These are phyloP conservation scores for Sporothrix inflata DNA, from an alignment of 2,329 filamentous ascomycete species.

Conservation along the genomic window DNA sequence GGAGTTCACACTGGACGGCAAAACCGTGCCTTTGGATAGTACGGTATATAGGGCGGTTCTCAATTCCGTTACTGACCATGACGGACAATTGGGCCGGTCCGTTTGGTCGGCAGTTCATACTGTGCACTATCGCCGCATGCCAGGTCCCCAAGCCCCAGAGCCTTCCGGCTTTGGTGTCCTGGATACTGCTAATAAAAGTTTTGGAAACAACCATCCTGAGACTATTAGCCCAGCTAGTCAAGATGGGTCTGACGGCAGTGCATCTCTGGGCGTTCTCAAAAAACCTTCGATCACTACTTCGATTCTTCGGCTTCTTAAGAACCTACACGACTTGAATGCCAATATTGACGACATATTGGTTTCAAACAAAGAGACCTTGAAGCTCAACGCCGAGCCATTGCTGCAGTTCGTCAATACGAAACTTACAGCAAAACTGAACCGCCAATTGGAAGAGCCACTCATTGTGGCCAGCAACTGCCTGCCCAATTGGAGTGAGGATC, in stretches of 20 bases:
- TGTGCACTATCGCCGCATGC: slow-evolving; percentile 86
- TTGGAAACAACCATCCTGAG: neutral
- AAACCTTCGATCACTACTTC: slow-evolving; percentile 83
- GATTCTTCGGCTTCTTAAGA: slow-evolving; percentile 84
- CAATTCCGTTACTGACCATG: slow-evolving; percentile 53
- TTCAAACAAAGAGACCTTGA: slow-evolving; percentile 71
- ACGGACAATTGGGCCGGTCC: slow-evolving; percentile 72
- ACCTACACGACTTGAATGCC: slow-evolving; percentile 88
- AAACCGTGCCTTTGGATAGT: slow-evolving; percentile 84
- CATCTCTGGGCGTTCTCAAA: slow-evolving; percentile 75
- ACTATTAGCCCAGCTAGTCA: neutral
- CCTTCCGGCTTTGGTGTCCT: slow-evolving; percentile 61
- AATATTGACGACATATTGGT: slow-evolving; percentile 90
- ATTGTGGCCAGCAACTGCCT: slow-evolving; percentile 97
- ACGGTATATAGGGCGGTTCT: slow-evolving; percentile 96
- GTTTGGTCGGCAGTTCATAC: slow-evolving; percentile 91
- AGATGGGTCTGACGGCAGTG: neutral
- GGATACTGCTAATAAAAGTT: slow-evolving; percentile 52
- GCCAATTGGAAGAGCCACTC: slow-evolving; percentile 92
- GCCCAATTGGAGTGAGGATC: slow-evolving; percentile 92
- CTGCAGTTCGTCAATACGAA: slow-evolving; percentile 99
- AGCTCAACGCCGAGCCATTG: slow-evolving; percentile 77
- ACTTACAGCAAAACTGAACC: slow-evolving; percentile 94
- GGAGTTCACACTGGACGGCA: slow-evolving; percentile 85
- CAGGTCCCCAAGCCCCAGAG: slow-evolving; percentile 79